Evolutionary conservation across 2,329 filamentous ascomycete species (phyloP), one percentile per base, ranked within the genome.

Genomic region (Calonectria crousiana): DNA sequence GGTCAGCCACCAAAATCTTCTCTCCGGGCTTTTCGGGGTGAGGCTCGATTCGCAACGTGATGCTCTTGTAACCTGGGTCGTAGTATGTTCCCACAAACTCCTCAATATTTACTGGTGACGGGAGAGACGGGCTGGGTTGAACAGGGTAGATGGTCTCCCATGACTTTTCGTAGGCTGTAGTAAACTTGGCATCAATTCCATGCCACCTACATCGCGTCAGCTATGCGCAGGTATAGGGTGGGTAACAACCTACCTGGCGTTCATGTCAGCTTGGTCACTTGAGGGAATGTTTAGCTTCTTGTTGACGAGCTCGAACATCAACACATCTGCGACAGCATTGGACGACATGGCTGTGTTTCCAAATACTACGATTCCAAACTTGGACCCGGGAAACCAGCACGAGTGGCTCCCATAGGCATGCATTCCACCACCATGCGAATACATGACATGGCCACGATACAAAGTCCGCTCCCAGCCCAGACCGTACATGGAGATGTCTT

Each of bases 291-390:
- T 69, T 11, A 85, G 68, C 62, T 78, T 81, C 4, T 85, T 83
- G 10, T 83, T 79, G 2, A 85, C 74, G 9, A 85, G 71, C 11
- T 76, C 78, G 56, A 80, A 82, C 6, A 79, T 74, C 10, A 84
- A 34, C 0, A 81, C 58, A 0, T 81, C 75, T 2, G 76, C 71
- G 1, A 72, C 83, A 3, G 74, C 73, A 58, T 86, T 87, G 3
- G 85, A 85, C 4, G 84, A 85, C 6, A 79, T 16, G 11, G 83
- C 85, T 28, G 86, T 88, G 69, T 90, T 91, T 8, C 73, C 77
- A 75, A 85, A 82, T 0, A 79, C 78, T 2, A 84, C 80, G 11
- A 85, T 76, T 0, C 82, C 84, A 52, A 82, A 81, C 18, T 82
- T 77, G n/a, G 73, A 74, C 0, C 82, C 78, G 0, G 84, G 84